Evolutionary conservation across 345 rosid species (phyloP).

Genomic region (Brassica cretica): DNA sequence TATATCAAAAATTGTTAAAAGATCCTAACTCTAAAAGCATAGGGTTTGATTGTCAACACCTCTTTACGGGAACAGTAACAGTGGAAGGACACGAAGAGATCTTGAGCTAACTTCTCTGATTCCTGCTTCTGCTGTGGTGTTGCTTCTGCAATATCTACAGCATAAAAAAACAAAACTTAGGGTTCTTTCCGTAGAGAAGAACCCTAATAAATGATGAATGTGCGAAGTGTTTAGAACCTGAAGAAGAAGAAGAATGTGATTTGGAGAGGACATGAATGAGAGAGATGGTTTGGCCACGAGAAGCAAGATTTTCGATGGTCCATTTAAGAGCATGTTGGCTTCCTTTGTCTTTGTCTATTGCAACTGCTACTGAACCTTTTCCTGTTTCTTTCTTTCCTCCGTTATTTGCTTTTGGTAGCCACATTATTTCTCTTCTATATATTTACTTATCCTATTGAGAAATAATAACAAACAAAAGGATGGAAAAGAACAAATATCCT

Average conservation of each 20-base stretch:
- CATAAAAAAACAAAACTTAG: background rate
- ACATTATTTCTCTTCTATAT: constrained; percentile 29
- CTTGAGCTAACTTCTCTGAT: constrained; percentile 57
- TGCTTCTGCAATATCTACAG: constrained; percentile 32
- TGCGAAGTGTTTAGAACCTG: constrained; percentile 19
- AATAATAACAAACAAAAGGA: background rate
- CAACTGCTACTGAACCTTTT: constrained; percentile 70
- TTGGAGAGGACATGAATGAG: constrained; percentile 68
- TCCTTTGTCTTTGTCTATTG: constrained; percentile 80
- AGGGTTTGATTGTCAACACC: constrained; percentile 38
- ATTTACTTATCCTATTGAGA: background rate
- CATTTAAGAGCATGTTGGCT: constrained; percentile 83
- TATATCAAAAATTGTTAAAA: background rate
- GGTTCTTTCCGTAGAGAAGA: background rate
- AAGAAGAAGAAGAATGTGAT: constrained; percentile 27
- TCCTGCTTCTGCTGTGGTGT: constrained; percentile 39
- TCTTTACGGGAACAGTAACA: constrained; percentile 92
- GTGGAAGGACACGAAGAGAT: constrained; percentile 74
- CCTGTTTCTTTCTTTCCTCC: constrained; percentile 44
- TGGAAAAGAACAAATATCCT: background rate
- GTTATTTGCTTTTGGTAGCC: constrained; percentile 41
- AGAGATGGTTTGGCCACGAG: constrained; percentile 67
- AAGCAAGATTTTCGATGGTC: constrained; percentile 73
- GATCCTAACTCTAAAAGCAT: background rate
- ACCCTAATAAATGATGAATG: background rate